A percentile compares a stretch with the other conserved stretches of the same genome.
Conservation (phyloP, 768 basidiomycete genomes). For the Boletus speciosus region DNA sequence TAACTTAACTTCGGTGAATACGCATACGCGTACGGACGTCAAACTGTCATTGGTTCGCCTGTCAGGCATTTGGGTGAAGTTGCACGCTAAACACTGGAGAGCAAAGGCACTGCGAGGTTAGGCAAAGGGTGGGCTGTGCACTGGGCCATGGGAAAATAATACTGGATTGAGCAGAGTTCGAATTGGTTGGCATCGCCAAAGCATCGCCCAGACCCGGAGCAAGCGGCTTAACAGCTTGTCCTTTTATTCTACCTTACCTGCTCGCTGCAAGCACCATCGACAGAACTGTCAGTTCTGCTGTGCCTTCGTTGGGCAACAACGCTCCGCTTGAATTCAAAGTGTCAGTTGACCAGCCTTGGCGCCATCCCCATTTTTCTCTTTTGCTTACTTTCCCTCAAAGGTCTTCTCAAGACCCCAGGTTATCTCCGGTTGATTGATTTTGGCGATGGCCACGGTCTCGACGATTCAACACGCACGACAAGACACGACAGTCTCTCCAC, state of each 20-base stretch:
- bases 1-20: not conserved
- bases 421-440: constrained; percentile 23
- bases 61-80: no score
- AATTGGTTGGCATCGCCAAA: constrained; percentile 14
- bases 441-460: constrained; percentile 44
- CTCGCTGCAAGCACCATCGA: not conserved
- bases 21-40: no score
- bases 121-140: not conserved
- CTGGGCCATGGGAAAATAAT: constrained; percentile 20
- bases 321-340: not conserved
- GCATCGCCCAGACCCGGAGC: constrained; percentile 11
- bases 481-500: constrained; percentile 32
- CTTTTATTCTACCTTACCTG: not conserved
- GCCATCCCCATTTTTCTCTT: constrained; percentile 4
- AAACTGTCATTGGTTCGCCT: no score
- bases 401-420: constrained; percentile 11
- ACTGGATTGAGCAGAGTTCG: constrained; percentile 18
- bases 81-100: no score
- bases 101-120: no score
- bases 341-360: constrained; percentile 5
- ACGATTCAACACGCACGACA: constrained; percentile 46
- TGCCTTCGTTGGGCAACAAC: not conserved
- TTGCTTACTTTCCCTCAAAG: constrained; percentile 8
- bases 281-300: not conserved
- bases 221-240: not conserved